A percentile compares a stretch with the other conserved stretches of the same genome.
These are phyloP conservation scores for Daldinia grandis DNA, from an alignment of 495 filamentous ascomycete species.

Conservation along the genomic window DNA sequence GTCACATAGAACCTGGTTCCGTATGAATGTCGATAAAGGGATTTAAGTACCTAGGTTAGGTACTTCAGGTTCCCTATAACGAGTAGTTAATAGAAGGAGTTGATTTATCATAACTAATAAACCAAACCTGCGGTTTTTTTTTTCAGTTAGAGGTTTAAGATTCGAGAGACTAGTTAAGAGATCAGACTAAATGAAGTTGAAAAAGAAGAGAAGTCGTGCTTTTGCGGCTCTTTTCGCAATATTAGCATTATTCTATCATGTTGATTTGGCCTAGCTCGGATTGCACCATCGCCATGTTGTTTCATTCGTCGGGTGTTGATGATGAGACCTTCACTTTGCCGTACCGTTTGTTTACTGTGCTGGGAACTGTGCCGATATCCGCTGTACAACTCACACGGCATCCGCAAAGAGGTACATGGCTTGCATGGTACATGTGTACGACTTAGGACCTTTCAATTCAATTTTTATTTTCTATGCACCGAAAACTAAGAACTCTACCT, in stretches of 20 bases:
- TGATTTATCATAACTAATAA: conserved; percentile 27
- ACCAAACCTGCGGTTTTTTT: background rate
- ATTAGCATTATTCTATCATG: conserved; percentile 32
- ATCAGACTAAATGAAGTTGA: conserved; percentile 38
- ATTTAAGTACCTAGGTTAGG: background rate
- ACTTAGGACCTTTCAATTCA: background rate
- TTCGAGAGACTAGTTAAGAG: conserved; percentile 8
- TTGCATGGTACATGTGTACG: background rate
- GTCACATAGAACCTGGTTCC: background rate
- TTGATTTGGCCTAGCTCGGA: conserved; percentile 44
- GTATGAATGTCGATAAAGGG: background rate
- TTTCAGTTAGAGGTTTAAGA: conserved; percentile 13
- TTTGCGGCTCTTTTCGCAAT: conserved; percentile 43
- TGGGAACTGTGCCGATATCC: conserved; percentile 21
- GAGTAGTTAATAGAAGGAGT: conserved; percentile 1
- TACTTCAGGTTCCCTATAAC: background rate
- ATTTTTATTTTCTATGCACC: background rate
- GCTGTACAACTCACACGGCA: background rate
- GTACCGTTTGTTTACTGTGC: conserved; percentile 21
- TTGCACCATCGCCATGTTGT: conserved; percentile 43
- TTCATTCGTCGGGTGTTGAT: conserved; percentile 32
- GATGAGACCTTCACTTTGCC: conserved; percentile 25
- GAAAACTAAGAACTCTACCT: background rate
- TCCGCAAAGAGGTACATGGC: background rate
- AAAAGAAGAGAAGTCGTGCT: conserved; percentile 33